Base-by-base conservation (phyloP, 306 rosid genomes). In the Mucuna pruriens region DNA sequence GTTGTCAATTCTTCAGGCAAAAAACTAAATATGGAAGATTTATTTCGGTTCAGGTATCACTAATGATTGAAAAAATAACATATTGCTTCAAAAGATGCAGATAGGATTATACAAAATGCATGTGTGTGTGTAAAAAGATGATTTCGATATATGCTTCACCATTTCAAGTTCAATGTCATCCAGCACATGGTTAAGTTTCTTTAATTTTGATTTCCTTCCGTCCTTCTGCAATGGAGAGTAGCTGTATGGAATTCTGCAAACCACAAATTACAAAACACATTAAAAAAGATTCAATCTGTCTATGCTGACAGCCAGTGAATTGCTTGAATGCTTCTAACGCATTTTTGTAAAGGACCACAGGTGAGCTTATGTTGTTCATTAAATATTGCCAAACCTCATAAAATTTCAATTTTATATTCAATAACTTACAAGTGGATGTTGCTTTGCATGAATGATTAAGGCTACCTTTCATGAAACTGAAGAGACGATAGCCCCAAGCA, bases 151-250 rank as follows among this genome's bases (percentile, higher is more conserved):
- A 38, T 86, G 72, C 72, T 87, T 85, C 62, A 94, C 97, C 88
- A 82, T 80, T 80, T 92, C 97, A 68, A 84, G 87, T 71, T 85
- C 91, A 79, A 94, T 64, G 76, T 87, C 96, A 75, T 84, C 91
- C 87, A 85, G 84, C 63, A 74, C 61, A 72, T 48, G 49, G 80
- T 85, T 82, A 73, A 38, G 45, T 48, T 83, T 87, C 82, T 82
- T 87, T 13, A 88, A 75, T 71, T 84, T 83, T 79, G 61, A 75
- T 70, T 75, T 76, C 69, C 77, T 85, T 69, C 83, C 83, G 80
- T 80, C 86, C 57, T 88, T 87, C 73, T 23, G 74, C 51, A 78
- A 84, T n/a, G 88, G 69, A 77, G 89, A 86, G 86, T 74, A 83
- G 44, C 78, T 86, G 76, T 46, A 76, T 25, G 89, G 74, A 79